Conservation (phyloP, 495 filamentous ascomycete genomes). For the Amorphotheca resinae region DNA sequence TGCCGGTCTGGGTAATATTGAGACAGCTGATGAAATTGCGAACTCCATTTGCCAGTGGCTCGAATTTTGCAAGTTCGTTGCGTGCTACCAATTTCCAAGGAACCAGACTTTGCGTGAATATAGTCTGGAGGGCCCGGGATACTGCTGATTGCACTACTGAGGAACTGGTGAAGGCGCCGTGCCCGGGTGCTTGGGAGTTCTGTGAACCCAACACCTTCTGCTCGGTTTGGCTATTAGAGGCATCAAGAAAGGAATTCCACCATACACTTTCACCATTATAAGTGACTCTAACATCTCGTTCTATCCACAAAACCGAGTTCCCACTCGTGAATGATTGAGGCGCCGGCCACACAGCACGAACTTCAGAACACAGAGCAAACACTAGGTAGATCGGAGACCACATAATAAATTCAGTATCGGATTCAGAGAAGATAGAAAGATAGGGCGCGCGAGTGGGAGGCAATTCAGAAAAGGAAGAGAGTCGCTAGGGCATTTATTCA, state of each 20-base stretch:
- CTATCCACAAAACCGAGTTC: conserved; percentile 41
- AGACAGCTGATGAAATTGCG: conserved; percentile 41
- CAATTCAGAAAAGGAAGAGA: too few relatives aligned
- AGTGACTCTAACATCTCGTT: conserved; percentile 35
- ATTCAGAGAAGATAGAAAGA: too few relatives aligned
- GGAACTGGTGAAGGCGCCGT: conserved; percentile 25
- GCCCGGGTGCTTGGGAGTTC: conserved; percentile 25
- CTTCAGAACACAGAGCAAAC: conserved; percentile 4
- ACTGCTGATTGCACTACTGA: conserved; percentile 38
- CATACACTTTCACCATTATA: conserved; percentile 46
- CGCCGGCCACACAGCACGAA: conserved; percentile 46
- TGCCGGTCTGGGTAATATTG: conserved; percentile 42
- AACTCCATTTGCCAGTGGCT: conserved; percentile 37
- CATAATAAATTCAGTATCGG: conserved; percentile 8
- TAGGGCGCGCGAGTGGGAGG: too few relatives aligned
- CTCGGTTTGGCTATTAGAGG: conserved; percentile 22
- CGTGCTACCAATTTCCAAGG: conserved; percentile 66
- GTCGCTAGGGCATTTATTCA: too few relatives aligned
- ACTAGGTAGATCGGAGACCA: conserved; percentile 6
- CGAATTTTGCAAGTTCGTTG: conserved; percentile 37
- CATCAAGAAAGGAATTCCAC: conserved; percentile 16
- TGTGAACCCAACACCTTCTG: conserved; percentile 32
- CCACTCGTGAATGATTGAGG: conserved; percentile 40
- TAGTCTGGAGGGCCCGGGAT: conserved; percentile 31
- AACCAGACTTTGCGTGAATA: conserved; percentile 50